Base-by-base conservation (phyloP, 2,329 filamentous ascomycete genomes). In the Didymella keratinophila region DNA sequence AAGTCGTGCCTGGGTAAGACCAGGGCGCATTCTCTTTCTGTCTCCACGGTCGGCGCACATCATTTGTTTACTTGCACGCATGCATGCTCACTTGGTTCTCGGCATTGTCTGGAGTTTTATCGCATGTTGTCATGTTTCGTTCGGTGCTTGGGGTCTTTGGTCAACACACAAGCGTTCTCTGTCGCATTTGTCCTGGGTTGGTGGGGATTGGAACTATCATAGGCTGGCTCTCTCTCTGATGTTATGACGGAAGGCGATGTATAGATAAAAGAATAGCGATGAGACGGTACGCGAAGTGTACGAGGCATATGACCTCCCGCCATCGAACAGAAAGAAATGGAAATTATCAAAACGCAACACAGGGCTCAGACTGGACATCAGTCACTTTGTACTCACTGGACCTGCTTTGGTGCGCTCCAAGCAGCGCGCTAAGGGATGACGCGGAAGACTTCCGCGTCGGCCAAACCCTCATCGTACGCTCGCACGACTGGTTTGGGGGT, bases 61-160 rank as follows among this genome's bases (percentile, higher is more conserved):
- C 43, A 45, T 57, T 54, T 62, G 20, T 61, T 61, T 27, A 46
- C 32, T 51, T 48, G 46, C 45, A 44, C 54, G 51, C 53, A 43
- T 34, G 18, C 49, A 54, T 53, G 54, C 39, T 47, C 41, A 27
- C 18, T 50, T 25, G 55, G 53, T 61, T 61, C 34, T 60, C 46
- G 55, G 65, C 65, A 67, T 67, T 58, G 36, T 45, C 36, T 61
- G 65, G 65, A 61, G 65, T 67, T 65, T 48, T 53, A 52, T 58
- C 48, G 47, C 57, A 43, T 59, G 30, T 54, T 54, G 21, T 25
- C 28, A 37, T 47, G 16, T 46, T 53, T 50, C 43, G 43, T 56
- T 43, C 34, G 43, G 41, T 47, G 51, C 45, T 55, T 45, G 25
- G 56, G 51, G 37, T 44, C 43, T 52, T 32, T 53, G 37, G 36